These are phyloP conservation scores for Arthrobotrys pseudoclavata DNA, from an alignment of 2,329 filamentous ascomycete species.

Conservation along the genomic window DNA sequence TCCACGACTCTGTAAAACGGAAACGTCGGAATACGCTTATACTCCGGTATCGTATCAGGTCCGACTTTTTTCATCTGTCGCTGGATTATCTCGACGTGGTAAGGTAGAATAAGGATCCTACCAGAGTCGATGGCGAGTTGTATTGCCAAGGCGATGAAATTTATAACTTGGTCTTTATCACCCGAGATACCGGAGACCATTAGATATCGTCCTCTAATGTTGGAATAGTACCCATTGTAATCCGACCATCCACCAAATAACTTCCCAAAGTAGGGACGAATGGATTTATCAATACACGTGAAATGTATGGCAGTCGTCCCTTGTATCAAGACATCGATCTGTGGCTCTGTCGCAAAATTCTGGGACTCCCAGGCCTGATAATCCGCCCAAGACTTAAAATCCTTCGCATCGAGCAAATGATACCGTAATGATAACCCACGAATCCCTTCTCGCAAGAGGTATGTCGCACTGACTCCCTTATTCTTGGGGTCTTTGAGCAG, in stretches of 20 bases:
- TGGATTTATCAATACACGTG: slow-evolving; percentile 51
- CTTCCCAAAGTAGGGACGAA: slow-evolving; percentile 53
- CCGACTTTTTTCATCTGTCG: slow-evolving; percentile 45
- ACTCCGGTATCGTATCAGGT: slow-evolving; percentile 44
- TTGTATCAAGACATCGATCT: slow-evolving; percentile 48
- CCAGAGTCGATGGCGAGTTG: slow-evolving; percentile 44
- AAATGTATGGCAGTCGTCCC: slow-evolving; percentile 48
- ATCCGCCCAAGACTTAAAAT: slow-evolving; percentile 55
- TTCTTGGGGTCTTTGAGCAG: slow-evolving; percentile 32
- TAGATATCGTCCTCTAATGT: slow-evolving; percentile 47
- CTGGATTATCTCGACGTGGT: slow-evolving; percentile 52
- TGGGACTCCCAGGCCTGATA: slow-evolving; percentile 49
- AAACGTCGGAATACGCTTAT: slow-evolving; percentile 45
- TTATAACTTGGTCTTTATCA: slow-evolving; percentile 41
- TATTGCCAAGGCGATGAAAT: slow-evolving; percentile 46
- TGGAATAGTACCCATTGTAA: slow-evolving; percentile 55
- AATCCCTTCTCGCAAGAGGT: slow-evolving; percentile 42
- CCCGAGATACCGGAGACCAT: slow-evolving; percentile 37
- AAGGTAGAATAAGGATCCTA: slow-evolving; percentile 46
- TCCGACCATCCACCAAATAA: slow-evolving; percentile 56
- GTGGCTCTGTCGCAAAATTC: slow-evolving; percentile 54
- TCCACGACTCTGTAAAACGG: slow-evolving; percentile 54
- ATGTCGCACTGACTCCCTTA: slow-evolving; percentile 41
- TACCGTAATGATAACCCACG: slow-evolving; percentile 42
- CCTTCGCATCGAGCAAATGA: slow-evolving; percentile 32